Evolutionary conservation across 169 alveolate genomes (phyloP).

Genomic region (Cryptosporidium bovis): DNA sequence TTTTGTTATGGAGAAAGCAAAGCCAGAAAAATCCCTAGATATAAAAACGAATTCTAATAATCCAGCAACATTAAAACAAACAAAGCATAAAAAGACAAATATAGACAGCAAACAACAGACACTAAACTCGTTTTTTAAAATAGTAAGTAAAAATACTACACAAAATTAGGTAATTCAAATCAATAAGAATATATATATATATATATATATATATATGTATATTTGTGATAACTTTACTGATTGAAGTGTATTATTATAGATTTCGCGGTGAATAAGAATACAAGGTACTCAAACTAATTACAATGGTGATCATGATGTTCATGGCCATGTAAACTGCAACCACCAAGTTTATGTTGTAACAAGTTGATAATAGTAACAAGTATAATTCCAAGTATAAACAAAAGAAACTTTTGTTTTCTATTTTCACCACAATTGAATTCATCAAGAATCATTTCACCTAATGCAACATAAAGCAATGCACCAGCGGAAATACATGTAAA

Average conservation of each 20-base stretch:
- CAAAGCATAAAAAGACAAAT: slow-evolving; percentile 6
- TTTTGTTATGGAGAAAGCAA: slow-evolving; percentile 38
- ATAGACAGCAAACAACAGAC: slow-evolving; percentile 51
- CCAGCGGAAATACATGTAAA: slow-evolving; percentile 63
- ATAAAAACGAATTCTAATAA: not conserved
- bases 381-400: slow-evolving; percentile 42
- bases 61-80: not conserved
- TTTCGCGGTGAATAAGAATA: no score
- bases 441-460: slow-evolving; percentile 70
- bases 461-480: slow-evolving; percentile 65
- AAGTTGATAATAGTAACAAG: slow-evolving; percentile 31
- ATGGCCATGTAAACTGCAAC: slow-evolving; percentile 23
- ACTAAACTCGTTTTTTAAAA: slow-evolving; percentile 33
- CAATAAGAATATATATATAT: slow-evolving; percentile 7
- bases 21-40: not conserved
- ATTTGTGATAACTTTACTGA: not conserved
- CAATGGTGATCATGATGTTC: slow-evolving; percentile 9
- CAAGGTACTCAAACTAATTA: no score
- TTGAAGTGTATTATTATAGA: no score
- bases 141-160: not conserved
- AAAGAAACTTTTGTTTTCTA: slow-evolving; percentile 56
- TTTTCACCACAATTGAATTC: slow-evolving; percentile 72
- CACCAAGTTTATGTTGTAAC: slow-evolving; percentile 61
- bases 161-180: not conserved
- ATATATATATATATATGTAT: not conserved